Base-by-base conservation (phyloP, 2,329 filamentous ascomycete genomes). In the Stachybotrys chartarum region DNA sequence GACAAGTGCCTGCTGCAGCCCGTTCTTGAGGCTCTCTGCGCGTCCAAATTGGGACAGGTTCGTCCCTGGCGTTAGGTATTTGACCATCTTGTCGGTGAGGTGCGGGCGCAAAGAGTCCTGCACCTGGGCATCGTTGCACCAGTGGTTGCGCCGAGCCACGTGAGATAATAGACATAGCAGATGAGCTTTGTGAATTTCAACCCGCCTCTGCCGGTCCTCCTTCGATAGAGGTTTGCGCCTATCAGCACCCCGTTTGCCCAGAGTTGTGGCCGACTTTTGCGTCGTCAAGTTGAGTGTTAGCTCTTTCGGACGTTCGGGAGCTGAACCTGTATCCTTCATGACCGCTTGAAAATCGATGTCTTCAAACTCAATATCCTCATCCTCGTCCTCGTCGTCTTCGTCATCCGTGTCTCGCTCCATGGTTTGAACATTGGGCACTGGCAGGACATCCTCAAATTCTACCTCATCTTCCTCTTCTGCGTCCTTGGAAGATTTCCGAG, bases 161-260 rank as follows among this genome's bases (percentile, higher is more conserved):
- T 97, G 90, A 10, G 85, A 83, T 16, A 99, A 72, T 2, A 99
- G 78, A 67, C 90, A 96, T 14, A 97, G 74, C 0, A 97, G 61
- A 71, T 99, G 92, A 58, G 85, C 77, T 70, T 93, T 96, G 70
- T 99, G 94, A n/a, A 91, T 78, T 53, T 90, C 81, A 32, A 94
- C 68, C 18, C 92, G 83, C 14, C 68, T 73, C 48, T 72, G 71
- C 58, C 75, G 80, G 61, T 86, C 82, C 18, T 76, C 76, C 58
- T 75, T 80, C 30, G 70, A 81, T 4, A 84, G 71, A 2, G 78
- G 76, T 62, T 78, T 84, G 52, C 78, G 76, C 50, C 78, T 72
- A 30, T 78, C 73, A 0, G 58, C 63, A 1, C 58, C 58, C 45
- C 64, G 66, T 51, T 69, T 72, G 48, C 59, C 46, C 51, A 66